Evolutionary conservation across 805 yeast genomes (phyloP), one percentile per base, ranked within the genome.

Genomic region (Lipomyces oligophaga): DNA sequence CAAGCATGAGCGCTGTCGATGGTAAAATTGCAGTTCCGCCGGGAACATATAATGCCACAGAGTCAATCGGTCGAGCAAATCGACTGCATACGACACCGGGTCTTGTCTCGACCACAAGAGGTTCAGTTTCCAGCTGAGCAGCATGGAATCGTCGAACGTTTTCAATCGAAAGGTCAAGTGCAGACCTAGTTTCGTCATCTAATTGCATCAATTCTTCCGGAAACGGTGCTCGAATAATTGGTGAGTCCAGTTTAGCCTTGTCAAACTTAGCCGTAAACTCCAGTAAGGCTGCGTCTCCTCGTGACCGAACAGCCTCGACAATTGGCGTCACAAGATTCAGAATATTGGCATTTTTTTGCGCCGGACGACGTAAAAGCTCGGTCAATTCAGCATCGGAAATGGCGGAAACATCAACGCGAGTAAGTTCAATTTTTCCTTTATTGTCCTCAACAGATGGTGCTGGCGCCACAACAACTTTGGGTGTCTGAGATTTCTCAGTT

Each of bases 11-110:
- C 31, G 97, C 94, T 11, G 99, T 93, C 16, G 97, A 90, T 34
- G 99, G 99, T 56, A 93, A 76, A 27, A 93, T 90, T 2, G 99
- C 99, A 35, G 97, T 88, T 59, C 99, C 99, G 60, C 99, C 99
- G 44, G 99, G 99, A 50, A 93, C 85, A 63, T 93, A 93, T 49
- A 94, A 76, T 51, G 98, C 99, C 44, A 93, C 98, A 49, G 78
- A 81, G 62, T 87, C 95, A 58, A 93, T 88, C 5, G 98, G 93
- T 61, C 96, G 80, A 13, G 97, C 85, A 67, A 93, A 93, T 60
- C 99, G 80, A 16, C 95, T 85, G 71, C 98, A 93, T 43, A 76
- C 69, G 21, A 93, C 97, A 58, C 98, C 98, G 2, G 95, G 94
- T 49, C 84, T 75, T 0, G 99, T 93, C 69, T 90, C 97, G 32